phyloP scores from a whole-genome alignment of 2,329 filamentous ascomycete species.

The Macrophomina tecta region DNA sequence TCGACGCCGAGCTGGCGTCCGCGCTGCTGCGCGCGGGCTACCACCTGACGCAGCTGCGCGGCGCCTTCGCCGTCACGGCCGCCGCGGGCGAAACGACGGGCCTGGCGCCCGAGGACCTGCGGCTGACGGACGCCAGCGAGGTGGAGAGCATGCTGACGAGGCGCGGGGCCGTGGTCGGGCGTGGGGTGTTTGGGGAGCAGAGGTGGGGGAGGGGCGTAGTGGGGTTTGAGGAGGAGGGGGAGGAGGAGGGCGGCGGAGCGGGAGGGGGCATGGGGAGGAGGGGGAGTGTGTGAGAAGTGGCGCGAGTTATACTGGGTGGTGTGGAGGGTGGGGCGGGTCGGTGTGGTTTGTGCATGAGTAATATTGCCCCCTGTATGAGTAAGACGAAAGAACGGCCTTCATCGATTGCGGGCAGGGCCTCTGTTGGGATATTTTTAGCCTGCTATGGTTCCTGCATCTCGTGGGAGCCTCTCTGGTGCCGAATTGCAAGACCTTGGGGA shows the following conservation, averaged over 20 bases:
- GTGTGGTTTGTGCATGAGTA: no score
- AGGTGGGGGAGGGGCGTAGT: not conserved
- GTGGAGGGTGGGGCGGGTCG: no score
- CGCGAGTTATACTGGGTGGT: no score
- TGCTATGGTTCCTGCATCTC: no score
- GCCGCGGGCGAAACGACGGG: slow-evolving; percentile 37
- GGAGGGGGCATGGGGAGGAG: not conserved
- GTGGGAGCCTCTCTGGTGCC: no score
- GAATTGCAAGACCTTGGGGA: no score
- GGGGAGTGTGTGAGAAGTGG: no score
- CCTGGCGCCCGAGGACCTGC: slow-evolving; percentile 32
- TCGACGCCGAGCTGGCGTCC: slow-evolving; percentile 40
- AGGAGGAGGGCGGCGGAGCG: not conserved
- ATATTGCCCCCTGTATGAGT: no score
- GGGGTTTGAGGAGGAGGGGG: not conserved
- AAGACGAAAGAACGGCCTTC: no score
- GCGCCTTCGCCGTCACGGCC: slow-evolving; percentile 38
- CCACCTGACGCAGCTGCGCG: slow-evolving; percentile 40
- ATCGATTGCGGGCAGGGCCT: no score
- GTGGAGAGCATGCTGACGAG: not conserved
- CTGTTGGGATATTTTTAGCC: no score
- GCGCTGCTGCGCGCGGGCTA: slow-evolving; percentile 38
- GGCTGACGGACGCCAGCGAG: not conserved
- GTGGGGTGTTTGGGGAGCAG: slow-evolving; percentile 25
- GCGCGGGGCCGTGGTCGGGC: not conserved